Conservation (phyloP, 2,329 filamentous ascomycete genomes). For the Drechslerella stenobrocha region DNA sequence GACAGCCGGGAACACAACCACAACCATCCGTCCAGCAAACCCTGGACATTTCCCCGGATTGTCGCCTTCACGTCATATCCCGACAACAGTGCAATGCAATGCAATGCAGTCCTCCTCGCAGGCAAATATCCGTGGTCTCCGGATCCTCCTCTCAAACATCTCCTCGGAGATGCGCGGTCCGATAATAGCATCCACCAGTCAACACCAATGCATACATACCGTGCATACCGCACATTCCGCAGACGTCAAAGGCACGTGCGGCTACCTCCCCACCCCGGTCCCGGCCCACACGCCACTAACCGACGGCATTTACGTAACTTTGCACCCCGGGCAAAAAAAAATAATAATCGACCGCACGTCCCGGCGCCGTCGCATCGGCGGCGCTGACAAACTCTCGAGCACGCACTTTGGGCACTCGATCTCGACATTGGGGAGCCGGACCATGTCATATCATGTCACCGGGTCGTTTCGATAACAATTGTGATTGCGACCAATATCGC, state of each 20-base stretch:
- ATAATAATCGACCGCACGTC: conserved; percentile 18
- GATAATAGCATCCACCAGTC: background rate
- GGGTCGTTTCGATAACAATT: background rate
- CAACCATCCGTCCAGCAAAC: too few species aligned
- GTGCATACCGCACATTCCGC: too few species aligned
- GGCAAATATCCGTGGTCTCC: background rate
- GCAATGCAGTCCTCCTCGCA: too few species aligned
- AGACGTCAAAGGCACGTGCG: too few species aligned
- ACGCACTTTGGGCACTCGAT: background rate
- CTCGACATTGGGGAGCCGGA: background rate
- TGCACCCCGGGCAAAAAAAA: too few species aligned
- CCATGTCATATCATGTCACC: background rate
- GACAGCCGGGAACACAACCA: too few species aligned
- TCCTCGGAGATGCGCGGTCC: background rate
- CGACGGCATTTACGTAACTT: conserved; percentile 44
- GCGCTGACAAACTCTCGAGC: too few species aligned
- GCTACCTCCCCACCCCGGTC: too few species aligned
- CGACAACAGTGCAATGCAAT: too few species aligned
- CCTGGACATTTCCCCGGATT: too few species aligned
- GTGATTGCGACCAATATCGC: background rate
- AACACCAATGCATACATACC: too few species aligned
- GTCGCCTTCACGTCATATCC: too few species aligned
- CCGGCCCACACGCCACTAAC: background rate
- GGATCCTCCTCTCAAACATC: background rate
- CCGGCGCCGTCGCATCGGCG: conserved; percentile 24